Evolutionary conservation across 495 filamentous ascomycete species (phyloP).

Genomic region (Aspergillus hancockii): DNA sequence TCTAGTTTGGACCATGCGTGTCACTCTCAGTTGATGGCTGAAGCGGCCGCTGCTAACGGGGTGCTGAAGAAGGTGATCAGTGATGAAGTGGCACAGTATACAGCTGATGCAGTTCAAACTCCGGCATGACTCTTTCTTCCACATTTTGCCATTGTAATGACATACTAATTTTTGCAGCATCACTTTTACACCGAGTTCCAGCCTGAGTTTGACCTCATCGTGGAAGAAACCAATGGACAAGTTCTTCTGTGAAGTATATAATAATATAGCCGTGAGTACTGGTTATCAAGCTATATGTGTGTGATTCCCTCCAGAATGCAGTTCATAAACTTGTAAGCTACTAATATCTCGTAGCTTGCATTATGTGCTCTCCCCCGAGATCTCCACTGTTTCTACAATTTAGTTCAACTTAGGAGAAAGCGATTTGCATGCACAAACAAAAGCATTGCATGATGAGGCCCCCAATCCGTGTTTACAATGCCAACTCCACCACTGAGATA

Average conservation of each 20-base stretch:
- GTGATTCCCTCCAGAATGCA: too few species aligned
- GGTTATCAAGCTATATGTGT: not conserved
- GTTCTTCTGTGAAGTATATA: constrained; percentile 31
- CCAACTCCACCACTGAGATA: not conserved
- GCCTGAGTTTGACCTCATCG: constrained; percentile 46
- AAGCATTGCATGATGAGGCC: too few species aligned
- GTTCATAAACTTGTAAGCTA: too few species aligned
- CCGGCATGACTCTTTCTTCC: constrained; percentile 29
- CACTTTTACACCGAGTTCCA: constrained; percentile 50
- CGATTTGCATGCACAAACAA: too few species aligned
- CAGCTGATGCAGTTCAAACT: constrained; percentile 42
- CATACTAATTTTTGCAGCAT: constrained; percentile 30
- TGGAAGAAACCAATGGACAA: constrained; percentile 45
- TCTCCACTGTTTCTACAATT: too few species aligned
- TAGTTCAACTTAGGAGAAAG: too few species aligned
- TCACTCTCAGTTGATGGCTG: constrained; percentile 65
- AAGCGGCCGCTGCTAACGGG: constrained; percentile 60
- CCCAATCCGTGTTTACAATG: not conserved
- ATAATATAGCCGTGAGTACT: not conserved
- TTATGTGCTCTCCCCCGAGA: too few species aligned
- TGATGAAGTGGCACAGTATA: constrained; percentile 39
- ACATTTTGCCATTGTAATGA: not conserved
- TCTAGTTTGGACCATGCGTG: constrained; percentile 65
- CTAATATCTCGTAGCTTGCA: too few species aligned
- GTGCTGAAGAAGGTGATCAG: constrained; percentile 56